Evolutionary conservation across 306 rosid species (phyloP).

Genomic region (barrel medic (Medicago truncatula)): MtrunA17r5.0-ANR NC_053049.1:32453501-32454000

Average conservation of each 20-base stretch:
- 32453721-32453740: slow-evolving; percentile 42
- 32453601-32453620: slow-evolving; percentile 25
- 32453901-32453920: slow-evolving; percentile 5
- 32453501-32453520: slow-evolving; percentile 2
- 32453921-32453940: not conserved
- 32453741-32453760: slow-evolving; percentile 44
- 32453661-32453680: slow-evolving; percentile 26
- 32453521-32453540: slow-evolving; percentile 24
- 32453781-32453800: slow-evolving; percentile 20
- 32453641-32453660: slow-evolving; percentile 15
- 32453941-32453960: slow-evolving; percentile 39
- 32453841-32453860: slow-evolving; percentile 18
- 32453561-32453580: slow-evolving; percentile 16
- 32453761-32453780: slow-evolving; percentile 20
- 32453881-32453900: not conserved
- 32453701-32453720: slow-evolving; percentile 38
- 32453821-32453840: slow-evolving; percentile 30
- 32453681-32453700: slow-evolving; percentile 14
- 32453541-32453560: slow-evolving; percentile 20
- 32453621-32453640: slow-evolving; percentile 9
- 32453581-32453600: not conserved
- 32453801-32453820: slow-evolving; percentile 22
- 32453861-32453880: not conserved
- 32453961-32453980: slow-evolving; percentile 36
- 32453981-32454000: slow-evolving; percentile 44